Percentiles rank a stretch among this genome's conserved stretches.
phyloP scores from a whole-genome alignment of 805 yeast species.

The Hanseniaspora singularis region DNA sequence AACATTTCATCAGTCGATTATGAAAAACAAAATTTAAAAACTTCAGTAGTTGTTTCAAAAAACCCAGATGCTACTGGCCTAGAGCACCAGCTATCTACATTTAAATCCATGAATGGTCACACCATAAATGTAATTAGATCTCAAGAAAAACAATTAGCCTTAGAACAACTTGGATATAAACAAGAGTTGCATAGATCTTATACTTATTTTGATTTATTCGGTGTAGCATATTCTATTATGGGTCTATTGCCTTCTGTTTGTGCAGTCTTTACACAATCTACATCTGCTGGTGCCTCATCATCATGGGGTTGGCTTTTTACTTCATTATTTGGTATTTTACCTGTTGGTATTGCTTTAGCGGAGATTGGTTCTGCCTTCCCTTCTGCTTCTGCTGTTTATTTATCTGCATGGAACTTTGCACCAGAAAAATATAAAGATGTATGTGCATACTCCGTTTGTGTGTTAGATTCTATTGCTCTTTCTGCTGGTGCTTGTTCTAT shows the following conservation, averaged over 20 bases:
- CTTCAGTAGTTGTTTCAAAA: not conserved
- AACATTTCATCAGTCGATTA: not conserved
- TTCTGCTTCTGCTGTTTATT: conserved; percentile 64
- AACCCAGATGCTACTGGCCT: not conserved
- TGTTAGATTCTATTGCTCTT: conserved; percentile 55
- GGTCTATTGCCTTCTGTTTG: conserved; percentile 56
- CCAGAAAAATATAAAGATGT: conserved; percentile 43
- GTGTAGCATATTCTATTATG: conserved; percentile 63
- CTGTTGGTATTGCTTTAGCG: conserved; percentile 52
- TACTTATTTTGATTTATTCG: conserved; percentile 52
- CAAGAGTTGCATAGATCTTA: conserved; percentile 54
- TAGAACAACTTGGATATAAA: conserved; percentile 47
- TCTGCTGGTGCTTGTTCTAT: conserved; percentile 57
- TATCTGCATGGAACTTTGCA: conserved; percentile 56
- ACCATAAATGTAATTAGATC: conserved; percentile 15
- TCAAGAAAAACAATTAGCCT: conserved; percentile 14
- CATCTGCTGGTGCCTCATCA: conserved; percentile 48
- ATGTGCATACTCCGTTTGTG: conserved; percentile 51
- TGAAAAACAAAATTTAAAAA: not conserved
- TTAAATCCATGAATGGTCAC: conserved; percentile 12
- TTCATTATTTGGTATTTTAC: conserved; percentile 38
- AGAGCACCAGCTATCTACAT: conserved; percentile 6
- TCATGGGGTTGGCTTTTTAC: conserved; percentile 67
- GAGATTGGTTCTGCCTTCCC: conserved; percentile 60
- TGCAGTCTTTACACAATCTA: conserved; percentile 40